Evolutionary conservation across 768 basidiomycete genomes (phyloP), one percentile per base, ranked within the genome.

Genomic region (Auricularia sp.): DNA sequence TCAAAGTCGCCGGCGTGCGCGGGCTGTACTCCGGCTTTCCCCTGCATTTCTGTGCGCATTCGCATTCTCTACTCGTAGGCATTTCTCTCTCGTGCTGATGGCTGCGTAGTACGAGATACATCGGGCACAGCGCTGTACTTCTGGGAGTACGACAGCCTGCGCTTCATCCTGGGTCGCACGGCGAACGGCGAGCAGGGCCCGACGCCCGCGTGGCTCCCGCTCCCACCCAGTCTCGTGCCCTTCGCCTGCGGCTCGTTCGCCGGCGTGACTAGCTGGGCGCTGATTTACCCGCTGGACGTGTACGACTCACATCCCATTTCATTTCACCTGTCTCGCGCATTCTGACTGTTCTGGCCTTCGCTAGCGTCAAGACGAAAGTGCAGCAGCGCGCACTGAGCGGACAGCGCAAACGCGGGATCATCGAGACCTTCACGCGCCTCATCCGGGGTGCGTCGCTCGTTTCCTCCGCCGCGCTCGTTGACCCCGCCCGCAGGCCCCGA

Each of bases 271-370:
- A 78, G 73, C 54, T 93, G 91, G 77, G 89, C 89, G 58, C 74
- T 92, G 36, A 95, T 98, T 66, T 98, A 98, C 80, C 94, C 94
- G 13, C 82, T 96, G 63, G 94, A 96, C 73, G 94, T 96, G 39
- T 42, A 14, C 39, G 39, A 8, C 7, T 14, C 8, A 24, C 36
- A 58, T n/a, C 63, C 44, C 56, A 29, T 34, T 45, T 37, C 42
- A 24, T 63, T 51, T 45, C 56, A 54, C 56, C 58, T 68, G 67
- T 65, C 63, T 47, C 29, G 29, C 2, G 29, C 29, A 29, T 29
- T 65, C 68, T 54, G 70, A 64, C 63, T 47, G 70, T 29, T 58
- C 67, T 37, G 67, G 21, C 68, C 92, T 29, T 29, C 3, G 29
- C 29, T 29, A 90, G 39, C 54, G 90, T 94, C 56, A 93, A 96